phyloP scores from a whole-genome alignment of 257 asterid genomes.

The Solanum gandarillasii region DNA sequence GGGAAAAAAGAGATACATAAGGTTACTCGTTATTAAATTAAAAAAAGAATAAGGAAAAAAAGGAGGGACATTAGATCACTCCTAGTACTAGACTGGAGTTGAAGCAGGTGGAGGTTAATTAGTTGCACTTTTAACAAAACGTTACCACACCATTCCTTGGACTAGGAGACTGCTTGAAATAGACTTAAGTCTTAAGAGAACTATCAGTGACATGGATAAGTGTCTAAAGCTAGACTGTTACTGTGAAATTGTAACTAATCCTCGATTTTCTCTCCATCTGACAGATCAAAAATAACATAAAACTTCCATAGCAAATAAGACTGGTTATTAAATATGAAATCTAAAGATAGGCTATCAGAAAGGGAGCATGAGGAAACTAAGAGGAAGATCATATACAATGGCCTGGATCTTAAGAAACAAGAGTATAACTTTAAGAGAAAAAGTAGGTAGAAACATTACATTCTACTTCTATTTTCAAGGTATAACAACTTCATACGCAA shows the following conservation, averaged over 20 bases:
- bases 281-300: neutral
- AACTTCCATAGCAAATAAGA: neutral
- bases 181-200: neutral
- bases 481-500: conserved; percentile 62
- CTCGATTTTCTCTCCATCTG: neutral
- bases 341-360: neutral
- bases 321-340: neutral
- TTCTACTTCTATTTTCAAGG: conserved; percentile 84
- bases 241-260: neutral
- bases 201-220: neutral
- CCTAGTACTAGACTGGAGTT: neutral
- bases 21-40: neutral
- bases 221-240: neutral
- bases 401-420: neutral
- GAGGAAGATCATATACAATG: neutral
- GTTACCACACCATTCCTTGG: neutral
- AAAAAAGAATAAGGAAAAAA: neutral
- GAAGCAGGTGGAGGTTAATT: neutral
- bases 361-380: neutral
- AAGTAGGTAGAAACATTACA: neutral
- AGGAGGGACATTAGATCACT: neutral
- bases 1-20: neutral
- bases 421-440: neutral
- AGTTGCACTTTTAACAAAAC: neutral
- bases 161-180: neutral